Base-by-base conservation (phyloP, 306 rosid species). In the Sicyos baderoa region DNA sequence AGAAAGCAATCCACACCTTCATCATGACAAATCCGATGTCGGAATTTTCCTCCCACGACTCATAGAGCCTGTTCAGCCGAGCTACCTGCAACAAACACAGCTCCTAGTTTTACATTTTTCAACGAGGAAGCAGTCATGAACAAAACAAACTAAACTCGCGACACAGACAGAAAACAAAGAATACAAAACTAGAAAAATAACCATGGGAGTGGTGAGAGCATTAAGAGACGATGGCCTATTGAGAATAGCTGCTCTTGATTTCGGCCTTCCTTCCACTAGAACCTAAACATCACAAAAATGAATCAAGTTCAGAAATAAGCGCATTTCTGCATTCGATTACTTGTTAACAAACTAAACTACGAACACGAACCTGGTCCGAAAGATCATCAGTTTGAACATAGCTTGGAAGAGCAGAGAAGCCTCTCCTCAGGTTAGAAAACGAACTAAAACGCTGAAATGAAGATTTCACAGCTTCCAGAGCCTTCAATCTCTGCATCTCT, bases 11-110 rank as follows among this genome's bases (percentile, higher is more conserved):
- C n/a, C 21, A 66, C 82, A 90, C 97, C 99, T 90, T 94, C 97
- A 90, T 85, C 67, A 88, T 73, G 68, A 90, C 94, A 82, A 94
- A 86, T 57, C 96, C 96, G 76, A 94, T 88, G 73, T 83, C 85
- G 9, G 96, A 81, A 76, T 86, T 88, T 51, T 90, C 99, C 86
- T 94, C 96, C 97, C 97, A 90, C 23, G 97, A 94, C 78, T 89
- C 94, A 76, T 94, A 90, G 17, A 90, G 78, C 71, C 95, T 86
- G 91, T 83, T 94, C 66, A 90, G 77, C 64, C 94, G 84, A 56
- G 86, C 44, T 37, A 37, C 44, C 44, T 94, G 76, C 17, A 81
- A 80, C 72, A 27, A 55, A 59, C 70, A 48, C 48, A 72, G 58
- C 44, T 70, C 64, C 50, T 23, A 2, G 1, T 47, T 12, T 52